Evolutionary conservation across 345 rosid genomes (phyloP), one percentile per base, ranked within the genome.

Genomic region (Fremontodendron californicum): DNA sequence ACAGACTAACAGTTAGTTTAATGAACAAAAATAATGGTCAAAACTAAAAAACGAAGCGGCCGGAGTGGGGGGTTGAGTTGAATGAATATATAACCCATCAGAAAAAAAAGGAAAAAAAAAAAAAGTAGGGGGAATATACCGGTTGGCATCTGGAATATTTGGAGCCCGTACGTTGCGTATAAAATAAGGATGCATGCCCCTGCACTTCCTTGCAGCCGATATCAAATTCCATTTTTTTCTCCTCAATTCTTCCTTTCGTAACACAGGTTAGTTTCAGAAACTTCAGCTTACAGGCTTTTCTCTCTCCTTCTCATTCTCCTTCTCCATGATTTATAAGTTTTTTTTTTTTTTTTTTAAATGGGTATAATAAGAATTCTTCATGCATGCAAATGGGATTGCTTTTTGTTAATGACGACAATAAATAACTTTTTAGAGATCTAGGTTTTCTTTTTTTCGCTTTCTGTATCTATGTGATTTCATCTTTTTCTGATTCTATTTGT

Each of bases 91-190:
- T 3, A 11, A 10, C 9, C 7, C 1, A 9, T 3, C 27, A 2
- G 31, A 11, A 10, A 13, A 13, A 62, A 6, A 31, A 7, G 31
- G n/a, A n/a, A n/a, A n/a, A n/a, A n/a, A n/a, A n/a, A n/a, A n/a
- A n/a, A n/a, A n/a, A n/a, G n/a, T n/a, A n/a, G n/a, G n/a, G 35
- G 48, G 76, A 73, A 73, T 73, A 73, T 73, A 23, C 76, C 37
- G 35, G 49, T 11, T n/a, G 31, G 42, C 5, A 33, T 62, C 31
- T 33, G 5, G 76, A n/a, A 73, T 73, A 73, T 73, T 31, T 5
- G 29, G 39, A 31, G 8, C 39, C 9, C 4, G n/a, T n/a, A n/a
- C n/a, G 19, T 48, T 16, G 15, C 33, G 0, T 73, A 37, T 39
- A 73, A 33, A 1, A 33, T 33, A 33, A 33, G n/a, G 46, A n/a